Evolutionary conservation across 2,329 filamentous ascomycete genomes (phyloP), one percentile per base, ranked within the genome.

Genomic region (Colletotrichum musicola): DNA sequence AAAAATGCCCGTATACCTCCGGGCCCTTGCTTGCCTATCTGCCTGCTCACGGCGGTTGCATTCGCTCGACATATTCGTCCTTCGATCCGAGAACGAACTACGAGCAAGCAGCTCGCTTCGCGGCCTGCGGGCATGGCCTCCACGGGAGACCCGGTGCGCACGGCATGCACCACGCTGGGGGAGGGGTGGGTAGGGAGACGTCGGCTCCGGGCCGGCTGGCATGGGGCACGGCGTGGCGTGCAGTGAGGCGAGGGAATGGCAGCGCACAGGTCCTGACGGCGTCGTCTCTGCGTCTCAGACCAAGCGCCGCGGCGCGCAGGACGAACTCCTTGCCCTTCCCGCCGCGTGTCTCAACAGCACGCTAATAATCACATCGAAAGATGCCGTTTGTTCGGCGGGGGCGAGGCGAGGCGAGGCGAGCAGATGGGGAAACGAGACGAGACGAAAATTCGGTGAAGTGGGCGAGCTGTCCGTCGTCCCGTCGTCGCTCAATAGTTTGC

Each of bases 111-210:
- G 46, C 30, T 35, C 7, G 30, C 30, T 9, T 35, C 30, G 30
- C 30, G 30, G 30, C 30, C 30, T 35, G 30, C 30, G 30, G 7
- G 30, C 30, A 49, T 49, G 51, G 25, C 42, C 53, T 27, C 14
- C 50, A 58, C 59, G 60, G 47, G 46, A 51, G 38, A 13, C 53
- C 64, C 60, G 64, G 64, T 59, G 64, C 46, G 64, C 51, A 64
- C 59, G 35, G 64, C 53, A 68, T 64, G 64, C 25, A 68, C 60
- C 53, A 64, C 40, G 40, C 55, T 58, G 40, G 16, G 30, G 27
- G 27, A 30, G 27, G 27, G 30, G 30, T 35, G 30, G 30, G 6
- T 35, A 35, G 30, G 47, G 44, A 50, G 47, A 59, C 47, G 49
- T 57, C 64, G 53, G 60, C 54, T 47, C 60, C 64, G 60, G 54